Evolutionary conservation across 2,329 filamentous ascomycete species (phyloP).

Genomic region (Botrytis deweyae): DNA sequence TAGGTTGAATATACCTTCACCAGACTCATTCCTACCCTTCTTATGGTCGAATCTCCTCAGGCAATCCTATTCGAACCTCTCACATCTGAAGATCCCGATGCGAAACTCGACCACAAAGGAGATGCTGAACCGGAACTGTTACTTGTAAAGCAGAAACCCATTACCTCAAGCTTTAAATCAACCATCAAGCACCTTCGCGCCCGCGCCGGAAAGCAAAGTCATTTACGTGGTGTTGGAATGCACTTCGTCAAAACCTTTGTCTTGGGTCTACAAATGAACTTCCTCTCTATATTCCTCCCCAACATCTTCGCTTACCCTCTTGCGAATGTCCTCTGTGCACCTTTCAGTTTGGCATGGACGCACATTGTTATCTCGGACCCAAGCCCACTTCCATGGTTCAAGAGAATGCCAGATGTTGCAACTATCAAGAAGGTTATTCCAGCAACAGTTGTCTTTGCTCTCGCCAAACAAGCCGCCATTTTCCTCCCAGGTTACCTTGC

Average conservation of each 20-base stretch:
- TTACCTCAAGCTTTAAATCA: constrained; percentile 59
- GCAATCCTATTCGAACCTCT: constrained; percentile 50
- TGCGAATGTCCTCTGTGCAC: constrained; percentile 61
- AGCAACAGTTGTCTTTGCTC: constrained; percentile 63
- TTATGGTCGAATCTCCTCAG: constrained; percentile 60
- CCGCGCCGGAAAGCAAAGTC: constrained; percentile 61
- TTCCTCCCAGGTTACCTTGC: constrained; percentile 50
- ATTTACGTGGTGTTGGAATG: constrained; percentile 66
- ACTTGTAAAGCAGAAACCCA: constrained; percentile 52
- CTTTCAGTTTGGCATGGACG: constrained; percentile 75
- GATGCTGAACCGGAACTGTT: constrained; percentile 44
- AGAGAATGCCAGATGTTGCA: constrained; percentile 62
- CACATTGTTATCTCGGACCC: constrained; percentile 79
- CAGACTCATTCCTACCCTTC: constrained; percentile 58
- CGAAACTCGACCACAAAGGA: constrained; percentile 34
- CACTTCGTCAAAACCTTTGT: constrained; percentile 49
- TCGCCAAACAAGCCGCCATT: constrained; percentile 52
- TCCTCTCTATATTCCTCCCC: constrained; percentile 44
- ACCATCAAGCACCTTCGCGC: constrained; percentile 61
- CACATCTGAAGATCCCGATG: constrained; percentile 38
- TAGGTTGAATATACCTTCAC: constrained; percentile 57
- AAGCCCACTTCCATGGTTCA: constrained; percentile 61
- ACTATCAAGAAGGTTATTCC: constrained; percentile 67
- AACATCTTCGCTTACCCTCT: constrained; percentile 53
- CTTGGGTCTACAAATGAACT: constrained; percentile 31